These are phyloP conservation scores for Citrus hindsii DNA, from an alignment of 345 rosid species.

Conservation along the genomic window DNA sequence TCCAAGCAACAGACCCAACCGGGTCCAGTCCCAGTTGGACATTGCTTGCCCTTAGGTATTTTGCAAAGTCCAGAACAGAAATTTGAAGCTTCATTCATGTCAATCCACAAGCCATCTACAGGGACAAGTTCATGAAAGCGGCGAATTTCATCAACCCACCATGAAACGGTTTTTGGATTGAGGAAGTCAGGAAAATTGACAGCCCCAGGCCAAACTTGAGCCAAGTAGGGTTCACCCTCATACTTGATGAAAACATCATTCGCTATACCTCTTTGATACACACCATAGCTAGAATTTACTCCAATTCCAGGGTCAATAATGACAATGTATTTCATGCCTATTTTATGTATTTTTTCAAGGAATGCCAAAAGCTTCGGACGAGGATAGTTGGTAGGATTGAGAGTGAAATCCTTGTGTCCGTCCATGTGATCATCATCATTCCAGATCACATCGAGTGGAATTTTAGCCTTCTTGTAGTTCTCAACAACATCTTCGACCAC, in stretches of 20 bases:
- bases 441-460: conserved; percentile 96
- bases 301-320: conserved; percentile 76
- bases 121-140: conserved; percentile 91
- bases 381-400: conserved; percentile 59
- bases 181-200: conserved; percentile 96
- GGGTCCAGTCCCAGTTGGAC: conserved; percentile 86
- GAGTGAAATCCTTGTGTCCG: conserved; percentile 86
- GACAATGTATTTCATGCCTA: conserved; percentile 92
- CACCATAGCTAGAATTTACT: conserved; percentile 77
- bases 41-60: conserved; percentile 57
- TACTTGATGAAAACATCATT: conserved; percentile 91
- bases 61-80: conserved; percentile 79
- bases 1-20: conserved; percentile 97
- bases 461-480: conserved; percentile 72
- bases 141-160: conserved; percentile 94
- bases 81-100: conserved; percentile 97
- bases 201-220: conserved; percentile 99
- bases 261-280: conserved; percentile 71
- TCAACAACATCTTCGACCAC: conserved; percentile 94
- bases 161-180: conserved; percentile 79
- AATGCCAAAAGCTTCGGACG: conserved; percentile 78
- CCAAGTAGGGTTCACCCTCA: conserved; percentile 74
- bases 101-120: conserved; percentile 90
- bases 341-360: conserved; percentile 73
- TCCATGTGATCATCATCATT: conserved; percentile 99